Evolutionary conservation across 2,329 filamentous ascomycete species (phyloP).

Genomic region (Penicillium sp.): DNA sequence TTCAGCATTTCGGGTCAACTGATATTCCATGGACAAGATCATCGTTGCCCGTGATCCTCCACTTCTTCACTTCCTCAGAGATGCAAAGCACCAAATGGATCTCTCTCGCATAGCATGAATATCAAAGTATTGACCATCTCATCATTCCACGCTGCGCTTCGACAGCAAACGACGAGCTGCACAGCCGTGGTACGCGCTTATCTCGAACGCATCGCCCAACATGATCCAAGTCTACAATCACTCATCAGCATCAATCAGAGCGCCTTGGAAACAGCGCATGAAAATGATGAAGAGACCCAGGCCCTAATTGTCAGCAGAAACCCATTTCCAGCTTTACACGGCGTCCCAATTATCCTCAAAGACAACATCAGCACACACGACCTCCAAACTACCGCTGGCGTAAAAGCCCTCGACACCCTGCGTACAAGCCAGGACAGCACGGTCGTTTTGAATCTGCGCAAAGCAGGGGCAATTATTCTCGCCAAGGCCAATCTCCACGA

Average conservation of each 20-base stretch:
- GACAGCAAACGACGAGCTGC: slow-evolving; percentile 50
- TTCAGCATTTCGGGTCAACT: too few relatives aligned
- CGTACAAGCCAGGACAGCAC: slow-evolving; percentile 41
- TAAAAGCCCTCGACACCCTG: slow-evolving; percentile 47
- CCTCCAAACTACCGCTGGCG: slow-evolving; percentile 55
- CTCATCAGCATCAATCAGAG: slow-evolving; percentile 50
- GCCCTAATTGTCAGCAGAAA: slow-evolving; percentile 2
- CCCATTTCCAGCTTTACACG: slow-evolving; percentile 44
- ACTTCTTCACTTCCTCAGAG: too few relatives aligned
- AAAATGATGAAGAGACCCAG: slow-evolving; percentile 39
- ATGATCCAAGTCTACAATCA: slow-evolving; percentile 55
- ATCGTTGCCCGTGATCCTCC: too few relatives aligned
- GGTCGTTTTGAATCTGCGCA: slow-evolving; percentile 47
- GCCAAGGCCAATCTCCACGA: slow-evolving; percentile 60
- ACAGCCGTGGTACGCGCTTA: slow-evolving; percentile 51
- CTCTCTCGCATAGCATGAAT: background rate
- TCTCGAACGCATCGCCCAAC: slow-evolving; percentile 51
- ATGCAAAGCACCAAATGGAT: too few relatives aligned
- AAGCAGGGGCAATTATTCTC: slow-evolving; percentile 52
- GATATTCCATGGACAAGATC: too few relatives aligned
- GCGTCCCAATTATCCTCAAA: slow-evolving; percentile 58
- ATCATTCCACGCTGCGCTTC: slow-evolving; percentile 52
- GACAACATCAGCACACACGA: slow-evolving; percentile 56
- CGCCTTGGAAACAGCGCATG: slow-evolving; percentile 46
- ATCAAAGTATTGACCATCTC: slow-evolving; percentile 53